Evolutionary conservation across 2,329 filamentous ascomycete species (phyloP), one percentile per base, ranked within the genome.

Genomic region (Colletotrichum truncatum): DNA sequence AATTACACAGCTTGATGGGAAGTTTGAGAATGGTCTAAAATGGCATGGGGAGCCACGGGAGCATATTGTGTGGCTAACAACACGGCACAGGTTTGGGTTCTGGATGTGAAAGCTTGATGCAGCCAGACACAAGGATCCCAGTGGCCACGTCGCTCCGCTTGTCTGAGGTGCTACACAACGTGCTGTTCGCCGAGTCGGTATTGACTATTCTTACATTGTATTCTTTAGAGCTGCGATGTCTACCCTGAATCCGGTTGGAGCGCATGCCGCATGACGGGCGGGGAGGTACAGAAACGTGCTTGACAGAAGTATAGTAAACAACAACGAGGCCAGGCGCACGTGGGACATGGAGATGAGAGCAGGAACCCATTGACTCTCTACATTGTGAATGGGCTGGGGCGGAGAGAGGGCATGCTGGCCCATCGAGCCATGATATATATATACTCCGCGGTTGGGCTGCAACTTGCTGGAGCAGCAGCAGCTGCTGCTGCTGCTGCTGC

Each of bases 151-250:
- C 32, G 41, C 14, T 32, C 53, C 23, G 39, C 28, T 26, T 30
- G 11, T 23, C 32, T 49, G 55, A 51, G 55, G 39, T 21, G 28
- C 21, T 57, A 23, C 9, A 46, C 14, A 28, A 38, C 32, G 16
- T 41, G 16, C 23, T 41, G 18, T n/a, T 51, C 25, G 55, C 32
- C 55, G n/a, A 51, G 32, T 39, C 28, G 12, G 54, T 26, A 30
- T 23, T 57, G 21, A n/a, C n/a, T 30, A n/a, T 26, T 48, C 41
- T 38, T 48, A 43, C 54, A 57, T 57, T 21, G 21, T 46, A n/a
- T 21, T 25, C 45, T 10, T 9, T 14, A n/a, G 28, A 12, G n/a
- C 28, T 38, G 11, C 14, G 14, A 8, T 3, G 25, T 43, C 21
- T 54, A 23, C 21, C n/a, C 16, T 43, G 12, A 12, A 16, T 38